Conservation (phyloP, 2,329 filamentous ascomycete genomes). For the Seiridium unicorne region DNA sequence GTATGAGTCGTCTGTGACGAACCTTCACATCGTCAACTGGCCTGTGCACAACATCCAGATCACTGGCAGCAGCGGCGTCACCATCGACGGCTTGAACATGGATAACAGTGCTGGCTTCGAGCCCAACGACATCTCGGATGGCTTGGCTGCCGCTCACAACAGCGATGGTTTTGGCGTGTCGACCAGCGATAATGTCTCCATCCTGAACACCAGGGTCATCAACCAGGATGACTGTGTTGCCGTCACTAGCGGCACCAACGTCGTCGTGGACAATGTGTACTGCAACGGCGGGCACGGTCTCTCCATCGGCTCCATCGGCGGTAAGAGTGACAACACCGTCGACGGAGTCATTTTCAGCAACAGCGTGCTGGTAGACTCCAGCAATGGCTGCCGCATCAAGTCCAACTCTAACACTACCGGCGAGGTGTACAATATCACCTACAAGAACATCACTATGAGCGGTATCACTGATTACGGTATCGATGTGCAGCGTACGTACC, state of each 20-base stretch:
- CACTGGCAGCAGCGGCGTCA: background rate
- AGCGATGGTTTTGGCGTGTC: constrained; percentile 55
- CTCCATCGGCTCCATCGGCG: constrained; percentile 51
- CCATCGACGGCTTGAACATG: constrained; percentile 18
- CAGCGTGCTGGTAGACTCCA: constrained; percentile 42
- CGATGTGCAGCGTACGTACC: constrained; percentile 2
- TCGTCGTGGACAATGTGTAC: constrained; percentile 36
- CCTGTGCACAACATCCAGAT: constrained; percentile 7
- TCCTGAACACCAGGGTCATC: constrained; percentile 48
- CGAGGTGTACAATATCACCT: constrained; percentile 43
- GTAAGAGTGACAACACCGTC: constrained; percentile 47
- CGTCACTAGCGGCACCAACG: constrained; percentile 52
- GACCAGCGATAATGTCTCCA: constrained; percentile 42
- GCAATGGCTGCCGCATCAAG: constrained; percentile 54
- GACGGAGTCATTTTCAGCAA: constrained; percentile 42
- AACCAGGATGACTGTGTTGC: constrained; percentile 62
- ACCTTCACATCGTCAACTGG: constrained; percentile 29
- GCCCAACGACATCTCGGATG: constrained; percentile 9
- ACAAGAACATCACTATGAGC: constrained; percentile 43
- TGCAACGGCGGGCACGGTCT: constrained; percentile 48
- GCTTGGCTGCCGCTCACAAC: constrained; percentile 41
- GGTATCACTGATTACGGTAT: constrained; percentile 42
- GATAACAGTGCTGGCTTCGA: constrained; percentile 7
- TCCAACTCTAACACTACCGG: constrained; percentile 46
- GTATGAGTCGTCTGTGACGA: constrained; percentile 33